Base-by-base conservation (phyloP, 306 rosid genomes). In the Prunus mongolica region DNA sequence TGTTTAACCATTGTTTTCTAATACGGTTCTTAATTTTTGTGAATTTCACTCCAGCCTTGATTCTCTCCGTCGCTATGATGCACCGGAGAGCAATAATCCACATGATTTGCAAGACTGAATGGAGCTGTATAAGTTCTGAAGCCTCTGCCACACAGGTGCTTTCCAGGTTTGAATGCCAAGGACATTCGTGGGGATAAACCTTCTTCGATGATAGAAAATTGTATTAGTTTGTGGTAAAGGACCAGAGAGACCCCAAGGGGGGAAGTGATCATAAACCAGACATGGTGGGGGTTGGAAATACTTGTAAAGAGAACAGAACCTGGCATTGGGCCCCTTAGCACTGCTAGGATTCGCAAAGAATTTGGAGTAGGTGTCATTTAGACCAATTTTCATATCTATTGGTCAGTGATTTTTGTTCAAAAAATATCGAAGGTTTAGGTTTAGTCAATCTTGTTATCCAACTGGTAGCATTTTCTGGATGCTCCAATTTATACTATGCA, bases 11-110 rank as follows among this genome's bases (percentile, higher is more conserved):
- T 50, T 52, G n/a, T 25, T 62, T 81, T 74, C 55, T 69, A 56
- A 63, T 24, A 58, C 20, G 15, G 16, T 30, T 56, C 79, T 68
- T 77, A 28, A 47, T 50, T 73, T 76, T 32, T 56, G 55, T 77
- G 46, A 77, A 68, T 68, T 84, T 81, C 65, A 69, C 69, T 80
- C 58, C 90, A 92, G 93, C 83, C 85, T 89, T 68, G 89, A 87
- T 64, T 71, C 90, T 84, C 84, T 88, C 78, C 73, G 5, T 65
- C 78, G 60, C 63, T 46, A 44, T 77, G 87, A 64, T 82, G 79
- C 84, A 57, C 85, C 82, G 3, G 69, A 50, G 62, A 68, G 14
- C 11, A 12, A 67, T 41, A 55, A 10, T 83, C 56, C 79, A 68
- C 56, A 10, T 32, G 88, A 9, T 34, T 28, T 22, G 46, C 61